A percentile compares a stretch with the other conserved stretches of the same genome.
Evolutionary conservation across 331 rosid genomes (phyloP).

Genomic region (Erythrophleum ivorense): DNA sequence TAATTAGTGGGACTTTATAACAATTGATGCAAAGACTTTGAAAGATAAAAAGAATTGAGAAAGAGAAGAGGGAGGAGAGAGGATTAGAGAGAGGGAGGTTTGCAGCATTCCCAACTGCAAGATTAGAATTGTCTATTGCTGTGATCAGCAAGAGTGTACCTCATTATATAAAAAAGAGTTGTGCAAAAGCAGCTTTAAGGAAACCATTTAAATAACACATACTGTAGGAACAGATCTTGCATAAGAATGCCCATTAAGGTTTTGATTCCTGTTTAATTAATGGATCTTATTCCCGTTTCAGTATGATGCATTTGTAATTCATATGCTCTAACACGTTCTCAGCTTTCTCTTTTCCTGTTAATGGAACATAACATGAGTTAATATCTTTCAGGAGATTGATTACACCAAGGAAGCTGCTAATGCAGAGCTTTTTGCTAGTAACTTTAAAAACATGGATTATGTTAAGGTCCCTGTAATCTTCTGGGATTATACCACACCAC

Average conservation of each 20-base stretch:
- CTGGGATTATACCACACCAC: slow-evolving; percentile 98
- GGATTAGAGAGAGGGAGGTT: not conserved
- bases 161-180: not conserved
- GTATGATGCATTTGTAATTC: not conserved
- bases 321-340: not conserved
- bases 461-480: slow-evolving; percentile 85
- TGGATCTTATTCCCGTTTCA: not conserved
- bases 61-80: not conserved
- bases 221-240: not conserved
- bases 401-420: slow-evolving; percentile 98
- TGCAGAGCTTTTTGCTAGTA: slow-evolving; percentile 87
- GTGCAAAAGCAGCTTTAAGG: not conserved
- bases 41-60: not conserved
- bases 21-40: not conserved
- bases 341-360: not conserved
- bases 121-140: not conserved
- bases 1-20: not conserved
- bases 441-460: slow-evolving; percentile 85
- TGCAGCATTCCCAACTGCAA: not conserved
- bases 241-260: not conserved
- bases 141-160: not conserved
- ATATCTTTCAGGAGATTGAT: slow-evolving; percentile 91
- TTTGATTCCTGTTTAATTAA: slow-evolving; percentile 11
- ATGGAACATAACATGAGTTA: not conserved
- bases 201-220: not conserved